Evolutionary conservation across 345 rosid species (phyloP), one percentile per base, ranked within the genome.

Genomic region (Boechera retrofracta): DNA sequence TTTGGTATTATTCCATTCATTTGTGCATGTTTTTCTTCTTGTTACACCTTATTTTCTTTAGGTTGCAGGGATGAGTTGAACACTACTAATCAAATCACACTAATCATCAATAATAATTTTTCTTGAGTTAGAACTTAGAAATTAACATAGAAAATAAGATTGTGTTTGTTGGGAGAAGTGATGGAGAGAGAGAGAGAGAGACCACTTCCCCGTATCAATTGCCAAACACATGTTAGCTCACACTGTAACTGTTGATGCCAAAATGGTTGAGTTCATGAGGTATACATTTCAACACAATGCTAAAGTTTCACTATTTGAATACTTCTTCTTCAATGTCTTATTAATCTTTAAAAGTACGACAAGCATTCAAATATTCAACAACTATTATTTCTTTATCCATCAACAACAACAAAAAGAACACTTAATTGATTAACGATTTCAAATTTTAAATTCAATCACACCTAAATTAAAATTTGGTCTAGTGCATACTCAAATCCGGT

Each of bases 281-380:
- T 21, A 21, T 74, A 64, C 72, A 64, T 45, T 51, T 11, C 42
- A 3, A 61, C 58, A 24, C 29, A 60, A 60, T 47, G 67, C 49
- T 24, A 4, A 9, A 15, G 39, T 49, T 49, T 28, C 60, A 63
- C 61, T 51, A 59, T 48, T 54, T 39, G 10, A 51, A 52, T n/a
- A 35, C 35, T 18, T 53, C 29, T 64, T 16, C 16, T 54, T 36
- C 1, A 72, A 44, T 51, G 33, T 13, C 55, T 36, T 7, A n/a
- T 48, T 3, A 32, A 32, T 3, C 16, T 59, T 10, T 33, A 48
- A 0, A 13, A 51, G 41, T 48, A 36, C 39, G n/a, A 38, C 18
- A 38, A 42, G 33, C 63, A 63, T 63, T 52, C 24, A 73, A 63
- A 16, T 13, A 11, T 41, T 12, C 54, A 63, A 63, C 77, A 28